Base-by-base conservation (phyloP, 805 yeast genomes). In the Pichia deserticola region DNA sequence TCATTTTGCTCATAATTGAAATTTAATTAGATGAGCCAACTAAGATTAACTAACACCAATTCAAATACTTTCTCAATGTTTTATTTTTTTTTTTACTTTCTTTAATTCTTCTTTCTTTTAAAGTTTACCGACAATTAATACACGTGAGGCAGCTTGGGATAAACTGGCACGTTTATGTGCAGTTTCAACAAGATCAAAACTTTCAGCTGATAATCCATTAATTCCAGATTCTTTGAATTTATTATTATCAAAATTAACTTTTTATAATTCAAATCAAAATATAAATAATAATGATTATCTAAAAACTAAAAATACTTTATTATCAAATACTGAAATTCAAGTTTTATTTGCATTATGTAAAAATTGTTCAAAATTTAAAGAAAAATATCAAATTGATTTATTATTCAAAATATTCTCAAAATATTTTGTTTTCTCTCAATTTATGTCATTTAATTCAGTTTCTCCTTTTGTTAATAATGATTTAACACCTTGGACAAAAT, bases 311-410 rank as follows among this genome's bases (percentile, higher is more conserved):
- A 30, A 7, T 30, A 30, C 32, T 30, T 6, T 28, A 5, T 13
- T 50, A 8, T 12, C 42, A n/a, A 49, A 46, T 36, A 33, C 49
- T 8, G 78, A 76, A 59, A 70, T 72, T 50, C 86, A 83, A 54
- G 73, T 76, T 5, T 66, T 83, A 51, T 55, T 76, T 42, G 85
- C 88, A 0, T 63, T 84, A 30, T 78, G 84, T 52, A 68, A 69
- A 30, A 66, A 79, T 12, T 70, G 79, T 7, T 53, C 59, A 4
- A 54, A 55, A 35, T 57, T 73, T 48, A 60, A 60, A 49, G 69
- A 66, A 48, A 60, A 61, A 28, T 58, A 54, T 6, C 77, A 76
- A 40, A 82, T 78, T 5, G 58, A 64, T 12, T 51, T 65, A 9
- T 60, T 81, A 35, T 58, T 76, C n/a, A 63, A 66, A 7, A 74